Conservation (phyloP, 768 basidiomycete genomes). For the Naganishia kalamii region DNA sequence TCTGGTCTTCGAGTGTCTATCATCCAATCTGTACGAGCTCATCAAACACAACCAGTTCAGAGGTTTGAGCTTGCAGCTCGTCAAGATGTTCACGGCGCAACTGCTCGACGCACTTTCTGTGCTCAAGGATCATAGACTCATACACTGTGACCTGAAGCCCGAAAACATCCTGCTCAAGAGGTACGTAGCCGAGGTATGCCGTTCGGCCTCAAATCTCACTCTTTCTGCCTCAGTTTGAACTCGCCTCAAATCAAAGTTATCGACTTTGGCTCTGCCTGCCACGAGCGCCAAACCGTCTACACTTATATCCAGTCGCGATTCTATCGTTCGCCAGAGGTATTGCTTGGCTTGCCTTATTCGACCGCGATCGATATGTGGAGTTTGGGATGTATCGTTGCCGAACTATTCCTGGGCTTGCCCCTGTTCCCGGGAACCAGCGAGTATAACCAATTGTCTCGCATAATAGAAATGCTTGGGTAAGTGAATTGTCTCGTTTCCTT, state of each 20-base stretch:
- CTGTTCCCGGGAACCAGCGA: constrained; percentile 98
- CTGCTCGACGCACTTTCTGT: constrained; percentile 84
- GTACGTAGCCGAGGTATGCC: constrained; percentile 50
- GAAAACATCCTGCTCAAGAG: constrained; percentile 97
- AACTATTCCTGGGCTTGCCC: constrained; percentile 91
- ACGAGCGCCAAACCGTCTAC: constrained; percentile 98
- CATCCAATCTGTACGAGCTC: constrained; percentile 95
- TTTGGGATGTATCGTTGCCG: constrained; percentile 94
- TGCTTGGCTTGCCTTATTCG: constrained; percentile 88
- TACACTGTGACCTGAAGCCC: constrained; percentile 97
- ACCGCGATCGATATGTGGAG: constrained; percentile 99
- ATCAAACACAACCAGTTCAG: constrained; percentile 99
- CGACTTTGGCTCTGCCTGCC: constrained; percentile 97
- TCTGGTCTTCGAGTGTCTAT: constrained; percentile 93
- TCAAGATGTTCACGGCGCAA: constrained; percentile 97
- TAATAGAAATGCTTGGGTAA: constrained; percentile 97
- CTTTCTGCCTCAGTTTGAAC: constrained; percentile 60
- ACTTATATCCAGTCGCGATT: constrained; percentile 99
- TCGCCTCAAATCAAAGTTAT: constrained; percentile 98
- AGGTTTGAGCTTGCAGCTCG: constrained; percentile 89
- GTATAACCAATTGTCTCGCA: constrained; percentile 94
- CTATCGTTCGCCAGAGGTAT: constrained; percentile 95
- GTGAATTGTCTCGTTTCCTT: constrained; percentile 39
- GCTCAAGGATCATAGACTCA: constrained; percentile 88
- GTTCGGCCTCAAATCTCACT: not conserved